phyloP scores from a whole-genome alignment of 331 rosid species.

The Malus hybrid region DNA sequence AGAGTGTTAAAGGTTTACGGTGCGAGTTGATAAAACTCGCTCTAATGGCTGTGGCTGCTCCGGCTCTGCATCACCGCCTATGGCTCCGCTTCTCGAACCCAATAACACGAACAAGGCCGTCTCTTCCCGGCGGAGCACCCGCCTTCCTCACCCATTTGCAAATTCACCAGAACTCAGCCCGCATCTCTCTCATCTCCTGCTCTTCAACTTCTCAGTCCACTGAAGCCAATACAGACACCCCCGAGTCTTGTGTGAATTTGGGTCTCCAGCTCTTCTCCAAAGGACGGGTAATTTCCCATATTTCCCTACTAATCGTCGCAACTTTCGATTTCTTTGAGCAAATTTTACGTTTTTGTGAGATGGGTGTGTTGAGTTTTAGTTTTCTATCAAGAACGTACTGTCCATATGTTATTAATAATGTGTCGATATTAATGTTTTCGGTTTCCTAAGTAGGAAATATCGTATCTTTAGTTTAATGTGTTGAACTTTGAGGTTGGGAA shows the following conservation, averaged over 20 bases:
- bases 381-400: not conserved
- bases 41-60: constrained; percentile 56
- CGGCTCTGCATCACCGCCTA: constrained; percentile 34
- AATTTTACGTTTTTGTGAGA: not conserved
- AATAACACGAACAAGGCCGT: constrained; percentile 22
- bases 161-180: constrained; percentile 20
- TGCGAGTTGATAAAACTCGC: constrained; percentile 7
- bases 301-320: not conserved
- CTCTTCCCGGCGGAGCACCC: constrained; percentile 22
- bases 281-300: constrained; percentile 59
- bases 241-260: constrained; percentile 75
- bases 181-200: constrained; percentile 33
- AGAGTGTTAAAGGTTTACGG: constrained; percentile 8
- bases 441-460: not conserved
- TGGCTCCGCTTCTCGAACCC: constrained; percentile 41
- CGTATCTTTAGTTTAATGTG: not conserved
- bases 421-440: not conserved
- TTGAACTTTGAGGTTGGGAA: not conserved
- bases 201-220: constrained; percentile 69
- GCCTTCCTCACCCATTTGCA: constrained; percentile 17
- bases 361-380: constrained; percentile 4
- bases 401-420: not conserved
- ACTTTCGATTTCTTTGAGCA: not conserved
- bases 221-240: constrained; percentile 49
- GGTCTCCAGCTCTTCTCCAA: constrained; percentile 92